phyloP scores from a whole-genome alignment of 495 filamentous ascomycete genomes.

The Stereocaulon alpinum region DNA sequence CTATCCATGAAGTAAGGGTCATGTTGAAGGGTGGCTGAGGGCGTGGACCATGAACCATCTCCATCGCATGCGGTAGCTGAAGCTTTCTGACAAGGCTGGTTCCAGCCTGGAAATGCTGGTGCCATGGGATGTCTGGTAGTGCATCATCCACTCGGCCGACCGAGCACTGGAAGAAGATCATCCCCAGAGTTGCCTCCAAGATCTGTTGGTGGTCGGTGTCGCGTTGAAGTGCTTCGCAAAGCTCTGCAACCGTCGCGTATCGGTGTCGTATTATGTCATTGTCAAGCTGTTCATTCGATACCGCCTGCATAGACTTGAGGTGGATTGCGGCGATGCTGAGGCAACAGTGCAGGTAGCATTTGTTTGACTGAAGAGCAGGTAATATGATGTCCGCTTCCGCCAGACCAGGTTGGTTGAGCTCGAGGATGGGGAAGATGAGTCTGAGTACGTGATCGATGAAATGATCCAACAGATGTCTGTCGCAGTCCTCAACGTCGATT shows the following conservation, averaged over 20 bases:
- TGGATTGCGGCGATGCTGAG: conserved; percentile 93
- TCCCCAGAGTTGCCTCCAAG: conserved; percentile 84
- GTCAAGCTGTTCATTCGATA: conserved; percentile 69
- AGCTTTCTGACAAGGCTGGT: conserved; percentile 73
- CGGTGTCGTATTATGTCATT: conserved; percentile 90
- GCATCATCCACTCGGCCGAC: conserved; percentile 78
- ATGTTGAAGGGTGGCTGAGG: conserved; percentile 82
- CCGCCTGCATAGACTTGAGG: conserved; percentile 63
- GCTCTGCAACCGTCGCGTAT: conserved; percentile 72
- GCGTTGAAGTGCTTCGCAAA: conserved; percentile 71
- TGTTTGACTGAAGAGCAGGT: conserved; percentile 77
- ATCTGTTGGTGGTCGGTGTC: conserved; percentile 81
- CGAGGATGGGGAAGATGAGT: conserved; percentile 82
- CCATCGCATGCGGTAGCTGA: conserved; percentile 60
- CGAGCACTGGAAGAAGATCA: conserved; percentile 96
- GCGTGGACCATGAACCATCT: conserved; percentile 42
- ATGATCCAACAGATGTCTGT: conserved; percentile 79
- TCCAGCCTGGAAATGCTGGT: conserved; percentile 89
- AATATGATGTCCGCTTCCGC: conserved; percentile 72
- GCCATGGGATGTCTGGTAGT: conserved; percentile 92
- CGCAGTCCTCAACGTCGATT: conserved; percentile 81
- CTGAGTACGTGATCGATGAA: conserved; percentile 83
- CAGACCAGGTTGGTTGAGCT: conserved; percentile 74
- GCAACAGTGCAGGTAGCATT: conserved; percentile 90
- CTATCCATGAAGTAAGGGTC: conserved; percentile 91